These are phyloP conservation scores for Verticillium longisporum DNA, from an alignment of 2,329 filamentous ascomycete species.

Conservation along the genomic window DNA sequence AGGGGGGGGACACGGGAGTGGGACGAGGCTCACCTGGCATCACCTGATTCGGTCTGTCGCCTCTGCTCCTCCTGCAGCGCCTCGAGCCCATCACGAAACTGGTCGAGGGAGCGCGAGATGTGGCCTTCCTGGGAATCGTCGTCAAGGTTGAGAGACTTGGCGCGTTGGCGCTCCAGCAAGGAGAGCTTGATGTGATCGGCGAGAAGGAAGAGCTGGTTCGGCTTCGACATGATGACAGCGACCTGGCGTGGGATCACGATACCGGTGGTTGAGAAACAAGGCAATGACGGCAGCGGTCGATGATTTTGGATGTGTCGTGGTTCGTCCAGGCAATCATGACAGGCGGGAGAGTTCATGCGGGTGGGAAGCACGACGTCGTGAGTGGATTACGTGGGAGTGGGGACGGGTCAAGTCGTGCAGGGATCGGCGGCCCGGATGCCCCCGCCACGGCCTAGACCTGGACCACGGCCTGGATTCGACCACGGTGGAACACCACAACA, in stretches of 20 bases:
- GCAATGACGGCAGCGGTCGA: neutral
- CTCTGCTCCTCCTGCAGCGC: conserved; percentile 57
- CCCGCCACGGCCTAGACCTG: neutral
- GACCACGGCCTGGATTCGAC: too few species aligned
- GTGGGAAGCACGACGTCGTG: neutral
- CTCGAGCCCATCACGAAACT: conserved; percentile 74
- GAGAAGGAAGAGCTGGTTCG: conserved; percentile 80
- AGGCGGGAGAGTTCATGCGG: neutral
- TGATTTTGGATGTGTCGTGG: neutral
- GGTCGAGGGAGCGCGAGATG: conserved; percentile 81
- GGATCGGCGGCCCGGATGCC: neutral
- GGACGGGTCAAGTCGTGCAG: neutral
- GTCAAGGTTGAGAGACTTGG: conserved; percentile 71
- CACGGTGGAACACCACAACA: neutral
- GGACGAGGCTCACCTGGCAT: conserved; percentile 43
- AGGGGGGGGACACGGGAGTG: too few species aligned
- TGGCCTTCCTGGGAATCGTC: conserved; percentile 79
- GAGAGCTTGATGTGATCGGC: conserved; percentile 97
- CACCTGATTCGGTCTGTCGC: conserved; percentile 56
- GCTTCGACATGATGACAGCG: conserved; percentile 40
- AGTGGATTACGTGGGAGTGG: neutral
- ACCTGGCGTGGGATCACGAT: neutral
- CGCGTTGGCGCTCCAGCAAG: conserved; percentile 83
- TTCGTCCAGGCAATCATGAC: neutral
- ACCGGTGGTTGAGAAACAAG: neutral